Evolutionary conservation across 768 basidiomycete species (phyloP).

Genomic region (Cyclocybe cylindracea): DNA sequence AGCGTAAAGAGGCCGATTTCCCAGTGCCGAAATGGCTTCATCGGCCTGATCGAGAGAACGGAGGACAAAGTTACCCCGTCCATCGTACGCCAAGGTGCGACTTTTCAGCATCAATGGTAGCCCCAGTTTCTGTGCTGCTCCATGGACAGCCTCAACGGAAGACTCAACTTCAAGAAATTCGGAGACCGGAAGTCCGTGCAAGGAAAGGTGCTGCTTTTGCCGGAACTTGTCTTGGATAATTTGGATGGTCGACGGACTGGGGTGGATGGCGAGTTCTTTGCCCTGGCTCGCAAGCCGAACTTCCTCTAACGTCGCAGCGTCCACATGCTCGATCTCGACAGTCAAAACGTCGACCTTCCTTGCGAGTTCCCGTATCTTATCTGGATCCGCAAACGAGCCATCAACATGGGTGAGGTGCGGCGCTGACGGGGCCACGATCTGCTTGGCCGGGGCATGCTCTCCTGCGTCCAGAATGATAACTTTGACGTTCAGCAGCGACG

Average conservation of each 20-base stretch:
- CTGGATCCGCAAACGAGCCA: slow-evolving; percentile 83
- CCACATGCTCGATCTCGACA: slow-evolving; percentile 96
- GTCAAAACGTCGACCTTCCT: slow-evolving; percentile 83
- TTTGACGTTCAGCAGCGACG: slow-evolving; percentile 83
- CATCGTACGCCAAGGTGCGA: slow-evolving; percentile 94
- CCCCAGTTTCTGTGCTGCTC: slow-evolving; percentile 62
- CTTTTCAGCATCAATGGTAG: slow-evolving; percentile 96
- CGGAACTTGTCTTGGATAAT: slow-evolving; percentile 87
- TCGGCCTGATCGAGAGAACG: slow-evolving; percentile 50
- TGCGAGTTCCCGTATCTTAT: slow-evolving; percentile 80
- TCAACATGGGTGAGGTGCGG: slow-evolving; percentile 68
- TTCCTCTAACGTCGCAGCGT: slow-evolving; percentile 70
- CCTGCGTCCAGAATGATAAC: slow-evolving; percentile 86
- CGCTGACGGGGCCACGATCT: slow-evolving; percentile 62
- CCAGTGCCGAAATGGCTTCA: slow-evolving; percentile 54
- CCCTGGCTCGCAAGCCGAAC: slow-evolving; percentile 39
- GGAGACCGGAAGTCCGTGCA: slow-evolving; percentile 55
- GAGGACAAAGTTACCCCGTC: slow-evolving; percentile 87
- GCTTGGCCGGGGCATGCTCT: slow-evolving; percentile 84
- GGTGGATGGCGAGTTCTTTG: slow-evolving; percentile 57
- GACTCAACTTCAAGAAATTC: slow-evolving; percentile 62
- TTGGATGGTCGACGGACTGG: slow-evolving; percentile 77
- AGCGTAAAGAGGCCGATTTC: slow-evolving; percentile 80
- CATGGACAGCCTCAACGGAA: slow-evolving; percentile 48
- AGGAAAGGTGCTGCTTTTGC: slow-evolving; percentile 78